Evolutionary conservation across 176 grass and related monocot genomes (phyloP), one percentile per base, ranked within the genome.

Genomic region (Rhynchospora pubera): DNA sequence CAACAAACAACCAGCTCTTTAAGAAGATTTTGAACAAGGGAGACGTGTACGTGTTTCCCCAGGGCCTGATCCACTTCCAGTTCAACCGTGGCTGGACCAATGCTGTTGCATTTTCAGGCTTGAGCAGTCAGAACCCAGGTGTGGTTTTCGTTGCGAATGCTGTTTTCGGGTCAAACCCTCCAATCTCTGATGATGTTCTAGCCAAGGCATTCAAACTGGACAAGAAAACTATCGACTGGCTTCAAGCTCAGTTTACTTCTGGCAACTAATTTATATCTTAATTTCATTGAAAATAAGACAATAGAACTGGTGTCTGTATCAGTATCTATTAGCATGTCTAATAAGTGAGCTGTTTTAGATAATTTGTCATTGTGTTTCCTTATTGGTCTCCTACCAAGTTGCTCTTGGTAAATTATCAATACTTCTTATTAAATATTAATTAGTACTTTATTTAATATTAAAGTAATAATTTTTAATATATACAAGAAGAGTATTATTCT

Each of bases 41-140:
- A 0, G 87, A 94, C 28, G 56, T 89, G 48, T 89, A 91, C 56
- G 46, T 94, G 47, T 88, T 88, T 45, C 86, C 82, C 0, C 14
- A 70, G 48, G 86, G 62, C 1, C 53, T 88, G 0, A 11, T 84
- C 30, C 86, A 88, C 16, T 84, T 64, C 16, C 74, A 80, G 62
- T 84, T 13, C 9, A 88, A 84, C 15, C 23, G 59, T 5, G 73
- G 73, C 2, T 71, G 48, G 1, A 51, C 9, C 32, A 44, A 56
- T 26, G 81, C 74, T 6, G 51, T 88, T 18, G 81, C 63, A 16
- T 66, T 66, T 7, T 76, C 43, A 8, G 70, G 44, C 47, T 16
- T 76, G 13, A 76, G 18, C 18, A 76, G 70, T 76, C 70, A 76
- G 19, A 76, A 76, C 32, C 39, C 70, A 1, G 44, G 63, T 15